A percentile compares a stretch with the other conserved stretches of the same genome.
phyloP scores from a whole-genome alignment of 345 rosid genomes.

The Aquilaria sinensis region DNA sequence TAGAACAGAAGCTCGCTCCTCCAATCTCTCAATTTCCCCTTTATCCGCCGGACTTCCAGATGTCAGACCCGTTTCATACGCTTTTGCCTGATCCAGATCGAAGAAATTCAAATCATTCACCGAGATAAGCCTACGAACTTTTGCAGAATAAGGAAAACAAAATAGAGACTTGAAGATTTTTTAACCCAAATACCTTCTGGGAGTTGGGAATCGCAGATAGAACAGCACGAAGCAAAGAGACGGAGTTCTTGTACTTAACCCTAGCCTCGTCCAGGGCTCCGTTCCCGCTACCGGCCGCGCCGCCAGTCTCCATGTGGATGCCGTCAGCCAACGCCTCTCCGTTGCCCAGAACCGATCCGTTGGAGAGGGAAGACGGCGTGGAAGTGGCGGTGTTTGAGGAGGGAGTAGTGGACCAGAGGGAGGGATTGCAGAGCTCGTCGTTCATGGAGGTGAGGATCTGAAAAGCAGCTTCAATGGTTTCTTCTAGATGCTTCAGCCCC shows the following conservation, averaged over 20 bases:
- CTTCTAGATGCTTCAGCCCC: slow-evolving; percentile 84
- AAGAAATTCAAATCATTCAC: background rate
- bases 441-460: slow-evolving; percentile 85
- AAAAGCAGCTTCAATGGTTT: slow-evolving; percentile 80
- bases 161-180: background rate
- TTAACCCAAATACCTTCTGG: slow-evolving; percentile 40
- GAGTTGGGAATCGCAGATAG: slow-evolving; percentile 76
- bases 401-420: slow-evolving; percentile 66
- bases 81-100: slow-evolving; percentile 40
- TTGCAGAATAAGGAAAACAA: too few species aligned
- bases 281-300: slow-evolving; percentile 46
- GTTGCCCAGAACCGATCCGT: slow-evolving; percentile 19
- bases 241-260: slow-evolving; percentile 67
- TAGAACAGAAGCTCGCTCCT: slow-evolving; percentile 64
- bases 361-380: slow-evolving; percentile 22
- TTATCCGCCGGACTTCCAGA: slow-evolving; percentile 38
- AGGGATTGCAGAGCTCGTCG: slow-evolving; percentile 89
- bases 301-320: slow-evolving; percentile 41
- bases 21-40: slow-evolving; percentile 60
- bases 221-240: slow-evolving; percentile 84
- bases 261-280: slow-evolving; percentile 85
- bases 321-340: slow-evolving; percentile 44
- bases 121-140: too few species aligned
- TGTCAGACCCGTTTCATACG: slow-evolving; percentile 35
- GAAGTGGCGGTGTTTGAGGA: slow-evolving; percentile 13